Conservation (phyloP, 1,284 basidiomycete species). For the Trichosporon coremiiforme region DNA sequence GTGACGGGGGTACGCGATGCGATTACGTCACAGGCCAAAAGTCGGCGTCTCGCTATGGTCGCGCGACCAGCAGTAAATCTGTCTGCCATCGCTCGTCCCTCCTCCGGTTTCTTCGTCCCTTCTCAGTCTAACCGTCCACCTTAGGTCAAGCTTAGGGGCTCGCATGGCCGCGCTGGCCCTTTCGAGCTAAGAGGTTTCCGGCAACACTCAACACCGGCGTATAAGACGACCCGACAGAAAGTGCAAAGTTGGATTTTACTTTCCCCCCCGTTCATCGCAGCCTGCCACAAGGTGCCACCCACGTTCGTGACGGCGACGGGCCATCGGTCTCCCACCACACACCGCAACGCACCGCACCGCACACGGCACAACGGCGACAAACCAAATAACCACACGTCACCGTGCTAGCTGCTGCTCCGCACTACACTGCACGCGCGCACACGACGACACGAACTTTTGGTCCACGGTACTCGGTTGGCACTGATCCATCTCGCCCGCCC, state of each 20-base stretch:
- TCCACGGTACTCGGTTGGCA: no score
- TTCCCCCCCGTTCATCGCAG: background rate
- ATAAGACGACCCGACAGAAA: conserved; percentile 1
- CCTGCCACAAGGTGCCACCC: conserved; percentile 17
- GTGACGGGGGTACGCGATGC: background rate
- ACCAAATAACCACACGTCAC: background rate
- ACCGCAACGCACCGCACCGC: no score
- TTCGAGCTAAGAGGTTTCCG: background rate
- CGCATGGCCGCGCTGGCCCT: conserved; percentile 9
- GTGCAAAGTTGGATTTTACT: background rate
- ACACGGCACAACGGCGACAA: background rate
- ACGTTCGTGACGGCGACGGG: background rate
- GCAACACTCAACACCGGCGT: background rate
- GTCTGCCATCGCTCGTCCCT: background rate
- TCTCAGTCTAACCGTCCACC: background rate
- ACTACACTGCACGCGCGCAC: background rate
- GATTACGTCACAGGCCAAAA: conserved; percentile 8
- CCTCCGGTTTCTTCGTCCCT: background rate
- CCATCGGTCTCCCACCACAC: background rate
- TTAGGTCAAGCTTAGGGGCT: background rate
- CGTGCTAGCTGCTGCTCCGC: conserved; percentile 3
- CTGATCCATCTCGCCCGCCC: background rate
- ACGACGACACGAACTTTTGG: background rate
- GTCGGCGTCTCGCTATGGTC: conserved; percentile 10
- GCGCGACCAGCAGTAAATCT: background rate